Conservation (phyloP, 257 asterid genomes). For the Knoxia roxburghii region DNA sequence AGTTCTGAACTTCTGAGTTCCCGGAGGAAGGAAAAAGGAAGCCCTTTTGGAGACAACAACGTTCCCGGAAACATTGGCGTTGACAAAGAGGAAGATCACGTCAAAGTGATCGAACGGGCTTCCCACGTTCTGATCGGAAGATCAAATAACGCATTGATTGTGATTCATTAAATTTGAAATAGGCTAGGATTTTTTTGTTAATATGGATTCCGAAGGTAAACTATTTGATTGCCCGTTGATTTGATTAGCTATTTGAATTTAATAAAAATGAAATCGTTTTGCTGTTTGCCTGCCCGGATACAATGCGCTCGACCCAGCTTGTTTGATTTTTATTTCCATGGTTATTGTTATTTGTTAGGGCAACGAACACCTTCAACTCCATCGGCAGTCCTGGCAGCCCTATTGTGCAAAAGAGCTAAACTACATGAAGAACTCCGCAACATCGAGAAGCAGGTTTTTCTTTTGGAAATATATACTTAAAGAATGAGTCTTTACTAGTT, state of each 20-base stretch:
- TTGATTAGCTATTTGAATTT: background rate
- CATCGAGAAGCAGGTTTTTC: conserved; percentile 80
- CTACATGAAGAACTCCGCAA: conserved; percentile 84
- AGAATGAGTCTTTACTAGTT: no score
- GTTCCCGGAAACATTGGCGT: no score
- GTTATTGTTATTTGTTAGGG: conserved; percentile 35
- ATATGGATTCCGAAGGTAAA: conserved; percentile 80
- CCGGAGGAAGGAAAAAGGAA: background rate
- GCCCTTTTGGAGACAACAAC: background rate
- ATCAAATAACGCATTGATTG: background rate
- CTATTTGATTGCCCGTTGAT: background rate
- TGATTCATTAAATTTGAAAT: conserved; percentile 7
- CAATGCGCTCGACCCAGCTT: background rate
- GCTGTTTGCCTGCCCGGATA: background rate
- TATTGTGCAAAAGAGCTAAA: conserved; percentile 67
- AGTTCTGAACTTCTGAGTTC: background rate
- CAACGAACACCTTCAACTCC: conserved; percentile 73
- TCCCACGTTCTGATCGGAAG: background rate
- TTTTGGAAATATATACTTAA: no score
- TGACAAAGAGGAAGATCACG: background rate
- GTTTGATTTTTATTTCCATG: background rate
- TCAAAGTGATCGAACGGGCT: background rate
- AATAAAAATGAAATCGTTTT: no score
- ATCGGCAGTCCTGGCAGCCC: conserved; percentile 62
- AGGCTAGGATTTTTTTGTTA: conserved; percentile 5